phyloP scores from a whole-genome alignment of 2,329 filamentous ascomycete genomes.

The Fusarium stilboides region DNA sequence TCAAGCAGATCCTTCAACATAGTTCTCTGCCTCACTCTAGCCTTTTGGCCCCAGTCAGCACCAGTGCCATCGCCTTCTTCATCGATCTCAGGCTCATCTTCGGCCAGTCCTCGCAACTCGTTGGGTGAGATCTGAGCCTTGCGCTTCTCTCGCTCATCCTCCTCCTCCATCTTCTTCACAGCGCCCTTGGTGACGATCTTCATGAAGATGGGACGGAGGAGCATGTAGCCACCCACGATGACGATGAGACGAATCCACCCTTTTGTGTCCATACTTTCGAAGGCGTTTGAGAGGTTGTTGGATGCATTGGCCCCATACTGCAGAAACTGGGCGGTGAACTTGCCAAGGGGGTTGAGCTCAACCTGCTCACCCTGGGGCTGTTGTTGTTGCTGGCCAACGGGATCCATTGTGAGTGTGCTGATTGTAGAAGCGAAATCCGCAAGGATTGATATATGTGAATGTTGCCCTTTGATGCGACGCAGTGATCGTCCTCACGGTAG shows the following conservation, averaged over 20 bases:
- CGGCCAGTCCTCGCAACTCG: constrained; percentile 71
- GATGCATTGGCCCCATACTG: constrained; percentile 57
- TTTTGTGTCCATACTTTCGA: constrained; percentile 66
- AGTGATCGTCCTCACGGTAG: not conserved
- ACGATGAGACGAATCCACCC: constrained; percentile 78
- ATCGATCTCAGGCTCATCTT: constrained; percentile 67
- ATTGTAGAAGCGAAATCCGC: not conserved
- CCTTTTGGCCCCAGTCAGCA: constrained; percentile 79
- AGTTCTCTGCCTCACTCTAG: constrained; percentile 76
- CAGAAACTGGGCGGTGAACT: constrained; percentile 52
- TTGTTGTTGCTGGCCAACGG: constrained; percentile 48
- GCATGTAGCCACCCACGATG: constrained; percentile 80
- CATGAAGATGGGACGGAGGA: constrained; percentile 82
- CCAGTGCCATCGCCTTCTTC: constrained; percentile 63
- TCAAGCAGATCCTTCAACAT: constrained; percentile 77
- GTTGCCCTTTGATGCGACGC: not conserved
- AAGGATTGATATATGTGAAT: not conserved
- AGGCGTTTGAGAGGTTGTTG: constrained; percentile 66
- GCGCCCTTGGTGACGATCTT: constrained; percentile 75
- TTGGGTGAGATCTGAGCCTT: constrained; percentile 75
- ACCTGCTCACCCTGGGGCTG: constrained; percentile 47
- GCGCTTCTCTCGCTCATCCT: constrained; percentile 67
- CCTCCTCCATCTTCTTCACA: constrained; percentile 74
- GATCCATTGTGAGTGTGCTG: constrained; percentile 39
- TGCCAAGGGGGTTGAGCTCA: constrained; percentile 55